phyloP scores from a whole-genome alignment of 1,139 yeast species.

The Taphrina pruni region DNA sequence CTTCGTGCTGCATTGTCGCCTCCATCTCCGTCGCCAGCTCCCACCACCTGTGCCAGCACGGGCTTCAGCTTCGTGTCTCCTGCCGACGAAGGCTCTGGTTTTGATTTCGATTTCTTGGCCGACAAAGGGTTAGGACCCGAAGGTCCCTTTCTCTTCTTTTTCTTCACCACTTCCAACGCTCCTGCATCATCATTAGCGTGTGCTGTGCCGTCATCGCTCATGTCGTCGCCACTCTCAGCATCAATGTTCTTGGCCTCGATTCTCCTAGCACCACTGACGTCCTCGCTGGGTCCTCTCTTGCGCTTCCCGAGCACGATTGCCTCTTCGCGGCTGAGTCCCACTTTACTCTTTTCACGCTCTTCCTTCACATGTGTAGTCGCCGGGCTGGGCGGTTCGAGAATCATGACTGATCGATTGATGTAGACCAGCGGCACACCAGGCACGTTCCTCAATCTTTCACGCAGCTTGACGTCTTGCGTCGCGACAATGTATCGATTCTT shows the following conservation, averaged over 20 bases:
- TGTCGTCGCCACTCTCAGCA: slow-evolving; percentile 17
- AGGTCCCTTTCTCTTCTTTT: slow-evolving; percentile 34
- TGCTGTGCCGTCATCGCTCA: neutral
- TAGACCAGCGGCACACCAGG: slow-evolving; percentile 92
- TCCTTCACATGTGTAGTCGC: slow-evolving; percentile 66
- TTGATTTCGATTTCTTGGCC: slow-evolving; percentile 47
- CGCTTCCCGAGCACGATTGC: slow-evolving; percentile 36
- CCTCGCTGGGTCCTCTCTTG: slow-evolving; percentile 20
- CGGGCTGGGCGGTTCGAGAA: slow-evolving; percentile 88
- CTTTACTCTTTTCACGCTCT: slow-evolving; percentile 66
- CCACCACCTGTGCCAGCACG: neutral
- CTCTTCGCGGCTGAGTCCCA: slow-evolving; percentile 50
- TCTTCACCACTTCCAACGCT: neutral
- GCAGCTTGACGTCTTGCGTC: slow-evolving; percentile 72
- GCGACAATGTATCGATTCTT: slow-evolving; percentile 91
- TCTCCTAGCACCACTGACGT: neutral
- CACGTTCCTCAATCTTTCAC: slow-evolving; percentile 69
- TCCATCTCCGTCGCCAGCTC: neutral
- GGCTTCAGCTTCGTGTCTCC: neutral
- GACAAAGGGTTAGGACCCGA: slow-evolving; percentile 44
- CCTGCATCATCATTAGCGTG: neutral
- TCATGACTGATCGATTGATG: slow-evolving; percentile 89
- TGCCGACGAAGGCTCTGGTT: slow-evolving; percentile 49
- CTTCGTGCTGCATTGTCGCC: neutral
- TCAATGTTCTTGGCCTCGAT: neutral